Base-by-base conservation (phyloP, 164 flowering plant genomes). In the Cinnamomum chago region DNA sequence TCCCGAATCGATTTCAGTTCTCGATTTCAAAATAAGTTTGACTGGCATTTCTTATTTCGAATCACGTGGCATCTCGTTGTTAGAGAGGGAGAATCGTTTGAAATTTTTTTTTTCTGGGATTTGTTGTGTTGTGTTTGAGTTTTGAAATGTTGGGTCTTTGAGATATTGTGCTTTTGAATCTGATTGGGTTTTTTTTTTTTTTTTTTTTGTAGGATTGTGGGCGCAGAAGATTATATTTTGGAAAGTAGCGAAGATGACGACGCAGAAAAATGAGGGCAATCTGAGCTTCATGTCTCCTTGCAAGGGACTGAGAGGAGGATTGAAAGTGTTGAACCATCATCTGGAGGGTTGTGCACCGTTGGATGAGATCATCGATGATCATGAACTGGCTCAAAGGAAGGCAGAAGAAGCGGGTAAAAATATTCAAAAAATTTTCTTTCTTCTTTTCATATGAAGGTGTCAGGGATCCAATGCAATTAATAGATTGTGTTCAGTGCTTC, bases 281-380 rank as follows among this genome's bases (percentile, higher is more conserved):
- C 28, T 78, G 24, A 60, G 60, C 0, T 81, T 83, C 60, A 28
- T 73, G 1, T 80, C 92, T 25, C 89, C 90, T 2, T 51, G 81
- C 75, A 88, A 88, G 85, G 83, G 78, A 67, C 22, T 85, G 82
- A 81, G 85, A 80, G 88, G 73, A 50, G 87, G 69, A 15, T 50
- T 80, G n/a, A 87, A 87, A 84, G 71, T 81, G 22, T 58, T 84
- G 81, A 51, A 62, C 24, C 68, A 71, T 17, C 68, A 71, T 14
- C 66, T 74, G 51, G 83, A 80, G 15, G 75, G 76, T 66, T 52
- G 76, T 10, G 51, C 33, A 27, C 70, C 78, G 3, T 87, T 84
- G 17, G 87, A 84, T 70, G 76, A 78, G 3, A 80, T 88, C 81
- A 80, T 88, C 81, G 80, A 86, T 40, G 90, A 87, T 76, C 73